A percentile compares a stretch with the other conserved stretches of the same genome.
Evolutionary conservation across 1,284 basidiomycete species (phyloP).

Genomic region (Tylopilus sp.): DNA sequence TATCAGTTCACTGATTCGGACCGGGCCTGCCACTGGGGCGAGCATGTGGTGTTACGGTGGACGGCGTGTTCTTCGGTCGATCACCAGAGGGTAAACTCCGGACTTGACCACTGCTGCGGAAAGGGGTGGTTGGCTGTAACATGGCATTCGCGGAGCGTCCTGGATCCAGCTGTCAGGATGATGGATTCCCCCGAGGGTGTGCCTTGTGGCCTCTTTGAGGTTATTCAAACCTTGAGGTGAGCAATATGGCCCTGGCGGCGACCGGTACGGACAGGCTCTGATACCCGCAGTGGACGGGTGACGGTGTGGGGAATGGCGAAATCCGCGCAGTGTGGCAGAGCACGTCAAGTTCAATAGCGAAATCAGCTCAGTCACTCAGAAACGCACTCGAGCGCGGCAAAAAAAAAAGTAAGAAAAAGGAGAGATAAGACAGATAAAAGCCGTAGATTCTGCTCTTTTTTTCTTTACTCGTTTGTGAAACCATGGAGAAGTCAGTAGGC

Average conservation of each 20-base stretch:
- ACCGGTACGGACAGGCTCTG: neutral
- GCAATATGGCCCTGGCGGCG: neutral
- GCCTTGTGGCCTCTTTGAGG: neutral
- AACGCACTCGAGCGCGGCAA: neutral
- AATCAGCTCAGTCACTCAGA: slow-evolving; percentile 21
- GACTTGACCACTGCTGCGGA: neutral
- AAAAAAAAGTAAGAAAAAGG: neutral
- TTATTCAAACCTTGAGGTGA: neutral
- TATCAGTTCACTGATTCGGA: neutral
- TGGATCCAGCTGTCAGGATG: neutral
- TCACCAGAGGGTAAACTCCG: neutral
- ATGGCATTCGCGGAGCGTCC: neutral
- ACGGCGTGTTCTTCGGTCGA: neutral
- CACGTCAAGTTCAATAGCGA: slow-evolving; percentile 23
- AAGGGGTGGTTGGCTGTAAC: neutral
- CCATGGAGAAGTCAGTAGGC: slow-evolving; percentile 22
- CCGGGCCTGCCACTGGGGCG: too few relatives aligned
- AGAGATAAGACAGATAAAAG: slow-evolving; percentile 14
- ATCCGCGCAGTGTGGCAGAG: slow-evolving; percentile 22
- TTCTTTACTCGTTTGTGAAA: neutral
- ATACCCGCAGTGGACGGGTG: neutral
- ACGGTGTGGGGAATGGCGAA: slow-evolving; percentile 23
- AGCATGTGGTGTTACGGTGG: too few relatives aligned
- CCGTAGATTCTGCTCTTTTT: neutral
- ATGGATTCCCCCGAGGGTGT: neutral